phyloP scores from a whole-genome alignment of 495 filamentous ascomycete genomes.

The Xylaria flabelliformis region DNA sequence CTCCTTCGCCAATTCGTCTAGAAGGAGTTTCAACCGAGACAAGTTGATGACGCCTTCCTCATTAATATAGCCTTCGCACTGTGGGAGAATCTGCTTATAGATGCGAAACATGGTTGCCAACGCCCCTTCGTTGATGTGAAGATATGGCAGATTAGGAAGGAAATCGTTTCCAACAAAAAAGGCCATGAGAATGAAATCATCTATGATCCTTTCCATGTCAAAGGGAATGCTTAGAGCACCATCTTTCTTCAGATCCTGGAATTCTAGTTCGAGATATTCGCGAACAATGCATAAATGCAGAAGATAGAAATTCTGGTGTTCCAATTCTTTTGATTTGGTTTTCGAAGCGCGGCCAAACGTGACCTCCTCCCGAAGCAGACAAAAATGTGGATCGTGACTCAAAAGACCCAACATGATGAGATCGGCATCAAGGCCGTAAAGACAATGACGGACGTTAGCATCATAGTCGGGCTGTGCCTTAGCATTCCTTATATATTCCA shows the following conservation, averaged over 20 bases:
- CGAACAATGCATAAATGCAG: slow-evolving; percentile 97
- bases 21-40: slow-evolving; percentile 73
- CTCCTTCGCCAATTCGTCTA: slow-evolving; percentile 79
- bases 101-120: slow-evolving; percentile 95
- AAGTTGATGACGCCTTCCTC: slow-evolving; percentile 91
- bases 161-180: slow-evolving; percentile 99
- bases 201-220: slow-evolving; percentile 95
- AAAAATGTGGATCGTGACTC: slow-evolving; percentile 98
- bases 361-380: slow-evolving; percentile 94
- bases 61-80: slow-evolving; percentile 94
- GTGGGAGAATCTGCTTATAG: slow-evolving; percentile 89
- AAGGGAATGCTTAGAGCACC: slow-evolving; percentile 78
- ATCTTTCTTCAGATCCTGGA: slow-evolving; percentile 87
- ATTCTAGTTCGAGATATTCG: slow-evolving; percentile 96
- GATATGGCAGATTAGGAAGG: slow-evolving; percentile 90
- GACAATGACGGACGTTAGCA: slow-evolving; percentile 94
- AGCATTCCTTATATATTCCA: slow-evolving; percentile 97
- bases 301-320: slow-evolving; percentile 98
- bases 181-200: slow-evolving; percentile 99
- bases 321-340: slow-evolving; percentile 90
- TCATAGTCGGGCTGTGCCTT: slow-evolving; percentile 95
- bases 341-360: slow-evolving; percentile 89
- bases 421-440: slow-evolving; percentile 97
- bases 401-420: slow-evolving; percentile 97
- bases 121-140: slow-evolving; percentile 99